Evolutionary conservation across 1,139 yeast species (phyloP).

Genomic region (Meyerozyma carpophila): DNA sequence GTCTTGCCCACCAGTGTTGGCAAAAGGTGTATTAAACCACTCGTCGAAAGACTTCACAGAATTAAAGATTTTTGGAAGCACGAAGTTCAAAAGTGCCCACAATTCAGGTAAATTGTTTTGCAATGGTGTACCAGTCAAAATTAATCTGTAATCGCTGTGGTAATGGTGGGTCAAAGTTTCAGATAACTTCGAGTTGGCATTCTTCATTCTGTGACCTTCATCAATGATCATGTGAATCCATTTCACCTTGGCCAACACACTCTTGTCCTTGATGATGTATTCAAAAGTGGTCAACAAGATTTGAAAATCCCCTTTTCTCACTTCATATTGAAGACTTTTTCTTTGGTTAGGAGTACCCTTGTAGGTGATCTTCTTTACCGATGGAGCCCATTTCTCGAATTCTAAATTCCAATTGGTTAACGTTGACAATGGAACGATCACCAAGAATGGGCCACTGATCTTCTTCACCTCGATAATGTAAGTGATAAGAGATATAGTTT

Average conservation of each 20-base stretch:
- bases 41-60: slow-evolving; percentile 84
- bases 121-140: slow-evolving; percentile 83
- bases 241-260: slow-evolving; percentile 57
- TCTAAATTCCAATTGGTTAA: slow-evolving; percentile 82
- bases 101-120: slow-evolving; percentile 82
- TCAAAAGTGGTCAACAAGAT: slow-evolving; percentile 76
- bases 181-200: slow-evolving; percentile 69
- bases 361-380: slow-evolving; percentile 60
- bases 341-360: slow-evolving; percentile 74
- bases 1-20: slow-evolving; percentile 77
- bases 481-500: slow-evolving; percentile 71
- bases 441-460: slow-evolving; percentile 66
- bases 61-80: slow-evolving; percentile 73
- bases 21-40: slow-evolving; percentile 85
- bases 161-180: slow-evolving; percentile 67
- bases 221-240: slow-evolving; percentile 89
- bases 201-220: slow-evolving; percentile 88
- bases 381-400: slow-evolving; percentile 85
- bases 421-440: slow-evolving; percentile 80
- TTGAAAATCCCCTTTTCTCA: slow-evolving; percentile 65
- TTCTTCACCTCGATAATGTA: slow-evolving; percentile 67
- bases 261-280: slow-evolving; percentile 70
- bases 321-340: slow-evolving; percentile 56
- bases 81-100: slow-evolving; percentile 78
- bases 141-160: slow-evolving; percentile 69